A percentile compares a stretch with the other conserved stretches of the same genome.
Conservation (phyloP, 2,329 filamentous ascomycete species). For the Metarhizium anisopliae region DNA sequence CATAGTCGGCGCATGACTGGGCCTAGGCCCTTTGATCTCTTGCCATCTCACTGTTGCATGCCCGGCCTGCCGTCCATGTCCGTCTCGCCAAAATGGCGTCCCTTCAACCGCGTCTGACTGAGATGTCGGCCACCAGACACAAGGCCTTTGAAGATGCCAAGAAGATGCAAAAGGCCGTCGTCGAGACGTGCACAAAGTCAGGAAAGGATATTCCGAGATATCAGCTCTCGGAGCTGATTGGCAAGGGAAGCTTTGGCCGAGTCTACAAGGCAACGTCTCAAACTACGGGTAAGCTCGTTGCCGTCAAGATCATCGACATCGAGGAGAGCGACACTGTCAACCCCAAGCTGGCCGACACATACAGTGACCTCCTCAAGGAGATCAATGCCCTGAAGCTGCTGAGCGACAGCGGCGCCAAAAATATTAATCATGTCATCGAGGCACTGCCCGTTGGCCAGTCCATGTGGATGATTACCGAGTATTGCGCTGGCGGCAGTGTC, state of each 20-base stretch:
- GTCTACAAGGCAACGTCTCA: constrained; percentile 57
- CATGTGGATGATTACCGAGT: constrained; percentile 84
- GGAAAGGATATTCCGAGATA: constrained; percentile 56
- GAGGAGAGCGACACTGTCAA: constrained; percentile 65
- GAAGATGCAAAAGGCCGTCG: constrained; percentile 57
- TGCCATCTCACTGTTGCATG: background rate
- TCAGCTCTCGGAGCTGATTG: constrained; percentile 62
- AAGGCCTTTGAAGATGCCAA: constrained; percentile 61
- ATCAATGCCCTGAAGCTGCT: constrained; percentile 62
- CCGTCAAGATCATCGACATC: constrained; percentile 77
- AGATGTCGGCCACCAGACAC: constrained; percentile 39
- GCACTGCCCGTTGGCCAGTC: constrained; percentile 68
- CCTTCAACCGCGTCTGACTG: constrained; percentile 32
- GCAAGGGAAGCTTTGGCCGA: constrained; percentile 65
- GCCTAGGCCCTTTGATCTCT: too few species aligned
- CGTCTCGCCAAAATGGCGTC: constrained; percentile 26
- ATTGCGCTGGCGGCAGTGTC: constrained; percentile 77
- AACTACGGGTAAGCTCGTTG: constrained; percentile 47
- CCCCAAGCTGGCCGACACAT: constrained; percentile 56
- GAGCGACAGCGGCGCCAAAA: constrained; percentile 63
- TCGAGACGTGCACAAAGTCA: constrained; percentile 50
- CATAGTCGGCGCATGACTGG: background rate
- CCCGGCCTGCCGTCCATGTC: background rate
- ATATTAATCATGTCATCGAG: constrained; percentile 75
- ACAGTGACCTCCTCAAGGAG: constrained; percentile 61